These are phyloP conservation scores for Picea engelmannii DNA, from an alignment of 83 land plant species.

Conservation along the genomic window DNA sequence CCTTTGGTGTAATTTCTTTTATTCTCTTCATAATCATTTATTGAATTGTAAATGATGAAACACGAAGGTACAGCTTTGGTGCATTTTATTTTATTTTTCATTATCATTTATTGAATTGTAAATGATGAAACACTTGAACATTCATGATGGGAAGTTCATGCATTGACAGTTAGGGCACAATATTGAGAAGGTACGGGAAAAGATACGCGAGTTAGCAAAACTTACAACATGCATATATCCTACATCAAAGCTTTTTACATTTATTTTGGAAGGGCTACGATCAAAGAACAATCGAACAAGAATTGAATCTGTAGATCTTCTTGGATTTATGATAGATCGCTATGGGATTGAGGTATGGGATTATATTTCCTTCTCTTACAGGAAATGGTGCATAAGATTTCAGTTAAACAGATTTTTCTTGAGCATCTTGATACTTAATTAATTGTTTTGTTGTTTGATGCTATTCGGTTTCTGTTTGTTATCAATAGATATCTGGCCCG, in stretches of 20 bases:
- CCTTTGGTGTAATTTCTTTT: background rate
- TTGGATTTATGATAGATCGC: constrained; percentile 86
- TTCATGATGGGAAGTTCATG: background rate
- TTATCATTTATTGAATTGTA: too few species aligned
- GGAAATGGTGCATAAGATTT: background rate
- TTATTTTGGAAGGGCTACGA: constrained; percentile 84
- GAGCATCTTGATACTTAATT: background rate
- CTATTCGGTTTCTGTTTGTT: constrained; percentile 6
- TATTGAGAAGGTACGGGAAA: constrained; percentile 94
- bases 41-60: too few species aligned
- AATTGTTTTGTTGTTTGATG: background rate
- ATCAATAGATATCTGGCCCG: constrained; percentile 76
- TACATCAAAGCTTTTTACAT: constrained; percentile 80
- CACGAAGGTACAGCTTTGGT: background rate
- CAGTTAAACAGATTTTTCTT: background rate
- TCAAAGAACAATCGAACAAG: constrained; percentile 92
- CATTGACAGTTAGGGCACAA: constrained; percentile 95
- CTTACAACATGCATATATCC: constrained; percentile 72
- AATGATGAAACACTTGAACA: too few species aligned
- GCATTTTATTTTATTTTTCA: too few species aligned
- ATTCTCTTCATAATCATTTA: too few species aligned
- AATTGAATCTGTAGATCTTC: constrained; percentile 87
- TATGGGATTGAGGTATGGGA: constrained; percentile 79
- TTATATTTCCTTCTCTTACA: background rate
- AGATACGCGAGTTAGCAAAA: constrained; percentile 83